A percentile compares a stretch with the other conserved stretches of the same genome.
Evolutionary conservation across 768 basidiomycete species (phyloP).

Genomic region (Tulasnella sp.): DNA sequence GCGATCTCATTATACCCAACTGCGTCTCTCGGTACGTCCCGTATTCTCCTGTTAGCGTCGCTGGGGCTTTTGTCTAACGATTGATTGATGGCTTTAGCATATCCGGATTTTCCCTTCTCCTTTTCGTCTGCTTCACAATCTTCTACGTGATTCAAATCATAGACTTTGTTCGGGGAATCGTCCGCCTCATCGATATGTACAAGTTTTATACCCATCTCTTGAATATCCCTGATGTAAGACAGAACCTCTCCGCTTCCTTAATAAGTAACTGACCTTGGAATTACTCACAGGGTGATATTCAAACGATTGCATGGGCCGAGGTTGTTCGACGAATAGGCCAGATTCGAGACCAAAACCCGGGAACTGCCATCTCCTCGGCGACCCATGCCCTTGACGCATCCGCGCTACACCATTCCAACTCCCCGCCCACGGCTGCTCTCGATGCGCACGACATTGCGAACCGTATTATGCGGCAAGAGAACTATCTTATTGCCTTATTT

Average conservation of each 20-base stretch:
- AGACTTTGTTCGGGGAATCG: slow-evolving; percentile 68
- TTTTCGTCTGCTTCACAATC: slow-evolving; percentile 77
- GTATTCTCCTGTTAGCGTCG: too few relatives aligned
- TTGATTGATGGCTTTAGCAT: too few relatives aligned
- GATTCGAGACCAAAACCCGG: slow-evolving; percentile 89
- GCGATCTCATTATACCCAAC: slow-evolving; percentile 73
- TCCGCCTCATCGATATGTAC: slow-evolving; percentile 89
- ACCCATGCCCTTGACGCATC: slow-evolving; percentile 39
- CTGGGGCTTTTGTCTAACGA: too few relatives aligned
- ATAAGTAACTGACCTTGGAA: neutral
- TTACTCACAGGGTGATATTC: slow-evolving; percentile 76
- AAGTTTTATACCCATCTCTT: slow-evolving; percentile 93
- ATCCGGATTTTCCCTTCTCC: slow-evolving; percentile 77
- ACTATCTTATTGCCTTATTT: slow-evolving; percentile 95
- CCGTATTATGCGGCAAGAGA: slow-evolving; percentile 96
- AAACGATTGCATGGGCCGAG: slow-evolving; percentile 95
- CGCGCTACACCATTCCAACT: slow-evolving; percentile 37
- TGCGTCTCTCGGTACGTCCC: slow-evolving; percentile 71
- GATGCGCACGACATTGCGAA: slow-evolving; percentile 99
- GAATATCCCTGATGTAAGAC: slow-evolving; percentile 84
- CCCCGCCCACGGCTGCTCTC: slow-evolving; percentile 75
- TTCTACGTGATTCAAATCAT: slow-evolving; percentile 89
- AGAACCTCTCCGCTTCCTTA: neutral
- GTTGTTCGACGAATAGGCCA: slow-evolving; percentile 84
- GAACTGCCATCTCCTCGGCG: slow-evolving; percentile 67